Conservation (phyloP, 2,329 filamentous ascomycete genomes). For the Chaetomium globosum region DNA sequence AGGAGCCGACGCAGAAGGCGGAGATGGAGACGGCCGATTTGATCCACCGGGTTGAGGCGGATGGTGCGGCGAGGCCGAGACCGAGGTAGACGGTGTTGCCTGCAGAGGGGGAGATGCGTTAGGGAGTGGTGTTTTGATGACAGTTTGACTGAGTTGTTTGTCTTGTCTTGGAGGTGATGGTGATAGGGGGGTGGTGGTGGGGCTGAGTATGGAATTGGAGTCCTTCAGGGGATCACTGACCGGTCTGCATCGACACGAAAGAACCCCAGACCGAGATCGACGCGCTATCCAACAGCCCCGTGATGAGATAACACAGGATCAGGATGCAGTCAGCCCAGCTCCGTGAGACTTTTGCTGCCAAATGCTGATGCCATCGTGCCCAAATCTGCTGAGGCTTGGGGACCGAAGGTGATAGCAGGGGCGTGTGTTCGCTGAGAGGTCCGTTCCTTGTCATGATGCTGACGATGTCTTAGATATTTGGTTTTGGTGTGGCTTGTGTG, state of each 20-base stretch:
- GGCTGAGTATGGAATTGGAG: not conserved
- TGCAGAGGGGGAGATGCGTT: slow-evolving; percentile 35
- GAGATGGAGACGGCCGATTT: slow-evolving; percentile 71
- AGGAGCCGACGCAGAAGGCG: slow-evolving; percentile 72
- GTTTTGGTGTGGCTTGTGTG: not conserved
- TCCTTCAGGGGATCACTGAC: slow-evolving; percentile 45
- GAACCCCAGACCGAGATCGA: slow-evolving; percentile 76
- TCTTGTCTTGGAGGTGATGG: too few species aligned
- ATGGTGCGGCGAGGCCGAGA: slow-evolving; percentile 66
- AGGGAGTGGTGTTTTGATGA: not conserved
- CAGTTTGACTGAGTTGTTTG: not conserved
- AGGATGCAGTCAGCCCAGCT: slow-evolving; percentile 69
- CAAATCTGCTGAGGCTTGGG: slow-evolving; percentile 34
- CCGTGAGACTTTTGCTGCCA: slow-evolving; percentile 57
- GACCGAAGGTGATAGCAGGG: slow-evolving; percentile 38
- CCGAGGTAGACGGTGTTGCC: slow-evolving; percentile 80
- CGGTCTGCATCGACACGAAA: slow-evolving; percentile 84
- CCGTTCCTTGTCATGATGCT: not conserved
- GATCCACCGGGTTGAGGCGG: slow-evolving; percentile 62
- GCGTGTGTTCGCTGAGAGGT: slow-evolving; percentile 41
- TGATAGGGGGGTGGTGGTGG: not conserved
- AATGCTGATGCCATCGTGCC: slow-evolving; percentile 40
- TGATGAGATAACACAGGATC: slow-evolving; percentile 73
- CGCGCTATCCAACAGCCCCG: slow-evolving; percentile 74
- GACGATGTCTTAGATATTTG: not conserved